Conservation (phyloP, 331 rosid species). For the Malus hybrid region DNA sequence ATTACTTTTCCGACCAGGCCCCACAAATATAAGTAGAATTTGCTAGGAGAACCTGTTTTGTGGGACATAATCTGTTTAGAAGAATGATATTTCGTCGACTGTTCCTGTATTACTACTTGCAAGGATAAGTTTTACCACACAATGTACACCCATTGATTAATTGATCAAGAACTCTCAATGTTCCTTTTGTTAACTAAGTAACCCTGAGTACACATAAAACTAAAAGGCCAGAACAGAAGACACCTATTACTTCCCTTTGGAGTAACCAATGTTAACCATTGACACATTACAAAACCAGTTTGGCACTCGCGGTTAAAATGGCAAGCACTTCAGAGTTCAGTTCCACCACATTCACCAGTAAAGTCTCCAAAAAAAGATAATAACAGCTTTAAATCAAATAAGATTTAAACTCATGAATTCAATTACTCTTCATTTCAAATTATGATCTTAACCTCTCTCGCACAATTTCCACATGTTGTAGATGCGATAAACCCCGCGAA, state of each 20-base stretch:
- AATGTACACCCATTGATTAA: not conserved
- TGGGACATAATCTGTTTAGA: not conserved
- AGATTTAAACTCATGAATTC: not conserved
- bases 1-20: not conserved
- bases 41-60: not conserved
- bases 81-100: not conserved
- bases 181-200: not conserved
- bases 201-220: not conserved
- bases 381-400: not conserved
- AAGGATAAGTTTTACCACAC: not conserved
- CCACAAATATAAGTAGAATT: not conserved
- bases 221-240: not conserved
- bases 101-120: not conserved
- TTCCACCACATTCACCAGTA: not conserved
- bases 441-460: not conserved
- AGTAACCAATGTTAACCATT: not conserved
- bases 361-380: not conserved
- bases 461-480: not conserved
- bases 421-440: not conserved
- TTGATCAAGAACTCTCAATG: not conserved
- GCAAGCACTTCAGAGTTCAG: not conserved
- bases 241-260: not conserved
- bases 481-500: not conserved
- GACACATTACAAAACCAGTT: not conserved
- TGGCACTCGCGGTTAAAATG: not conserved